Evolutionary conservation across 2,329 filamentous ascomycete species (phyloP).

Genomic region (Achaetomium macrosporum): DNA sequence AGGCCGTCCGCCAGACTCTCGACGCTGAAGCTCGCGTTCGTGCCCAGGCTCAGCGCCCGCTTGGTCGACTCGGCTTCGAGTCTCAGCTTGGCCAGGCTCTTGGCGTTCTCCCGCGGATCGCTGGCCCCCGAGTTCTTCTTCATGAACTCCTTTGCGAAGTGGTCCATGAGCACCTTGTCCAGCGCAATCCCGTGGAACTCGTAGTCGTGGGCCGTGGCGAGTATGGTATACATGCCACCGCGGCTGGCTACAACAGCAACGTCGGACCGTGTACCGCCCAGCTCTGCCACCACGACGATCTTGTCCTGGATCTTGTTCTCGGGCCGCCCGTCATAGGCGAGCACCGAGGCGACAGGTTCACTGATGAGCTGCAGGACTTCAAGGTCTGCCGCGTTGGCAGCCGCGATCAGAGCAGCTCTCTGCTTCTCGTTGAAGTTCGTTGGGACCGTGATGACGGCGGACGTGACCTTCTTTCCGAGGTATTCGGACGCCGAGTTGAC

Average conservation of each 20-base stretch:
- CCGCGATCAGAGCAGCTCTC: constrained; percentile 69
- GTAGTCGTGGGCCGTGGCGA: constrained; percentile 93
- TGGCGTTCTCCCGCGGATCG: constrained; percentile 76
- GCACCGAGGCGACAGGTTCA: constrained; percentile 81
- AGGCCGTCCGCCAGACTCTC: constrained; percentile 84
- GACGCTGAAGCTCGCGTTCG: constrained; percentile 84
- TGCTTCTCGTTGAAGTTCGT: constrained; percentile 90
- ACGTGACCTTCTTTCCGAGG: constrained; percentile 85
- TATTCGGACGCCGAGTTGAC: constrained; percentile 82
- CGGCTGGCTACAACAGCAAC: constrained; percentile 84
- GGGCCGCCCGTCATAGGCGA: constrained; percentile 85
- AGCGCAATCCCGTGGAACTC: constrained; percentile 81
- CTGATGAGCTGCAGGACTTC: constrained; percentile 90
- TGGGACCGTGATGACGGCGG: constrained; percentile 89
- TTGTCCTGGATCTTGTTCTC: constrained; percentile 75
- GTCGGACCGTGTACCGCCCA: constrained; percentile 89
- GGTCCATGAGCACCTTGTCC: constrained; percentile 86
- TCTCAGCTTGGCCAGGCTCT: constrained; percentile 84
- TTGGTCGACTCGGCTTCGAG: constrained; percentile 86
- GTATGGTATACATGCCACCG: constrained; percentile 91
- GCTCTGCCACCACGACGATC: constrained; percentile 82
- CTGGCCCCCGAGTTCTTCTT: constrained; percentile 77
- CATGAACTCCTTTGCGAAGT: constrained; percentile 97
- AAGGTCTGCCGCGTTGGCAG: constrained; percentile 73
- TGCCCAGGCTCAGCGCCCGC: constrained; percentile 83